Conservation (phyloP, 768 basidiomycete species). For the Calocybe indica region DNA sequence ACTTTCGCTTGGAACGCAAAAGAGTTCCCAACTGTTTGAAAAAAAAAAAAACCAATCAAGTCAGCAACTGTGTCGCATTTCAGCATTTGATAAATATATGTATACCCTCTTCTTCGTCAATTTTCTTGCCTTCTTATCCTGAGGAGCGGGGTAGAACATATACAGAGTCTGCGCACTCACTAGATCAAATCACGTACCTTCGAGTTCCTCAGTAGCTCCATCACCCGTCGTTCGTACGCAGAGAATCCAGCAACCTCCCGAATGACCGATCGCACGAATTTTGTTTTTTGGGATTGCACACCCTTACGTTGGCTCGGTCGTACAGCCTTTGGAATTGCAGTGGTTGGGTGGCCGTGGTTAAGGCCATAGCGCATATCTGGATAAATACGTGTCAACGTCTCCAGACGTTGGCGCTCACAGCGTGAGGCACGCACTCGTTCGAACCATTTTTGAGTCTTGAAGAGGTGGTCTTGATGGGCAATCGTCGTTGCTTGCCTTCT, state of each 20-base stretch:
- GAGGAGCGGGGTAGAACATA: conserved; percentile 1
- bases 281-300: conserved; percentile 80
- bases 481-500: conserved; percentile 10
- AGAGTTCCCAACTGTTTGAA: conserved; percentile 84
- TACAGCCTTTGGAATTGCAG: conserved; percentile 65
- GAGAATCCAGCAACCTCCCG: conserved; percentile 98
- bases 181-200: conserved; percentile 52
- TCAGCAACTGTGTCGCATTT: background rate
- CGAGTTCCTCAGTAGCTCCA: conserved; percentile 97
- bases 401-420: conserved; percentile 5
- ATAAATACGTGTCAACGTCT: conserved; percentile 7
- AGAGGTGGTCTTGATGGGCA: conserved; percentile 28
- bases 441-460: conserved; percentile 72
- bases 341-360: conserved; percentile 89
- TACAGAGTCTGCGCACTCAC: background rate
- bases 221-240: conserved; percentile 94
- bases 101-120: conserved; percentile 98
- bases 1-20: conserved; percentile 95
- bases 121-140: conserved; percentile 99
- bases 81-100: conserved; percentile 18
- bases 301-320: conserved; percentile 94
- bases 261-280: conserved; percentile 89
- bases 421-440: conserved; percentile 54
- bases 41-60: conserved; percentile 1
- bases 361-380: conserved; percentile 79